phyloP scores from a whole-genome alignment of 257 asterid genomes.

The Ligustrum vulgare region DNA sequence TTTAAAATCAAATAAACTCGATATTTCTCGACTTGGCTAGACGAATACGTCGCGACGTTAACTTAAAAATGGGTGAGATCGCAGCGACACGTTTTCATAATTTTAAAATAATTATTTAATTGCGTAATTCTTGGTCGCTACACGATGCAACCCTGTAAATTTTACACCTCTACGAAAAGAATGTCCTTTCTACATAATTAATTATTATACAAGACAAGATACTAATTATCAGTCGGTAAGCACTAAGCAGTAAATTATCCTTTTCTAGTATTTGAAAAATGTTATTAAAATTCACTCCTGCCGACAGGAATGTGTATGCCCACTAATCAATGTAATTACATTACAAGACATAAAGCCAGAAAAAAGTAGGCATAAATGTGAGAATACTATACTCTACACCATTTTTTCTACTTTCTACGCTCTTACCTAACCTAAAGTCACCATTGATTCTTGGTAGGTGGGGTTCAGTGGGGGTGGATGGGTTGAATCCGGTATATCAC shows the following conservation, averaged over 20 bases:
- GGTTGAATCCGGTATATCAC: too few relatives aligned
- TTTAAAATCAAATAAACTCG: too few relatives aligned
- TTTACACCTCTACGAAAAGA: neutral
- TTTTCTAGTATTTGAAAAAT: conserved; percentile 16
- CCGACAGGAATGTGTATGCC: conserved; percentile 79
- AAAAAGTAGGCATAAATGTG: conserved; percentile 12
- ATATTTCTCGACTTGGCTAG: too few relatives aligned
- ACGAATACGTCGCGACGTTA: too few relatives aligned
- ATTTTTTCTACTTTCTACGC: conserved; percentile 24
- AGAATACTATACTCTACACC: conserved; percentile 32
- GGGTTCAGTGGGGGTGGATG: too few relatives aligned
- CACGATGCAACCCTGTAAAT: neutral
- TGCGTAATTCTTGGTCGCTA: too few relatives aligned
- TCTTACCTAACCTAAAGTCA: too few relatives aligned
- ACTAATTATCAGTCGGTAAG: conserved; percentile 62
- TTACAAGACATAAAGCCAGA: conserved; percentile 37
- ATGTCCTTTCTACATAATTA: neutral
- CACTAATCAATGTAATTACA: conserved; percentile 45
- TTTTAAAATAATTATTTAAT: too few relatives aligned
- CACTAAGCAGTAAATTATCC: conserved; percentile 56
- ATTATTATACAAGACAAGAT: neutral
- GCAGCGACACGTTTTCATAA: too few relatives aligned
- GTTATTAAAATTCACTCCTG: conserved; percentile 34
- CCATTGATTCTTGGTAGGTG: too few relatives aligned
- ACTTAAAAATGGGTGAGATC: too few relatives aligned